Evolutionary conservation across 805 yeast genomes (phyloP).

Genomic region (Barnettozyma californica): DNA sequence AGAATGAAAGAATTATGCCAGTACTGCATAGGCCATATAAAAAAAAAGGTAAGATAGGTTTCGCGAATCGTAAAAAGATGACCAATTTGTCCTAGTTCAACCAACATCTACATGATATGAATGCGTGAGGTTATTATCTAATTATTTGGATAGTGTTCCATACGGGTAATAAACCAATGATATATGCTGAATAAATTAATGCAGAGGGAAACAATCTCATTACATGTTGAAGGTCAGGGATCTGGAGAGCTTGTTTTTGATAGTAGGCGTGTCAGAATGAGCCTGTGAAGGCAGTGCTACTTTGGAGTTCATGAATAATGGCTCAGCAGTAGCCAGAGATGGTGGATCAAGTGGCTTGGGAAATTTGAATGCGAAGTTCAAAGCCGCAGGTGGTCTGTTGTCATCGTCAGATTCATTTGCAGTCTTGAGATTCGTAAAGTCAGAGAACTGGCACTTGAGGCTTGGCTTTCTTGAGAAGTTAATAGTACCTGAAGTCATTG

Average conservation of each 20-base stretch:
- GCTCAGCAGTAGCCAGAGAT: background rate
- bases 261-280: constrained; percentile 11
- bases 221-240: constrained; percentile 17
- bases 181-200: constrained; percentile 1
- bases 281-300: constrained; percentile 5
- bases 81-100: background rate
- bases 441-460: constrained; percentile 16
- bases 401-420: constrained; percentile 9
- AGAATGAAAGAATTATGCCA: background rate
- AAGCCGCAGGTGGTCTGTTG: constrained; percentile 21
- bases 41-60: background rate
- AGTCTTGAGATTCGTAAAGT: constrained; percentile 6
- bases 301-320: constrained; percentile 1
- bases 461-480: constrained; percentile 18
- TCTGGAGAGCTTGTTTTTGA: constrained; percentile 19
- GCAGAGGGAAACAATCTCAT: background rate
- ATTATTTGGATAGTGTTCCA: background rate
- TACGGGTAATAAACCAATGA: background rate
- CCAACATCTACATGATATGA: background rate
- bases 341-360: constrained; percentile 14
- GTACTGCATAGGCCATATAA: background rate
- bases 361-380: constrained; percentile 25
- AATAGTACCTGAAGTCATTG: constrained; percentile 19
- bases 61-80: background rate
- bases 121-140: background rate